Evolutionary conservation across 306 rosid species (phyloP).

Genomic region (Corylus avellana): DNA sequence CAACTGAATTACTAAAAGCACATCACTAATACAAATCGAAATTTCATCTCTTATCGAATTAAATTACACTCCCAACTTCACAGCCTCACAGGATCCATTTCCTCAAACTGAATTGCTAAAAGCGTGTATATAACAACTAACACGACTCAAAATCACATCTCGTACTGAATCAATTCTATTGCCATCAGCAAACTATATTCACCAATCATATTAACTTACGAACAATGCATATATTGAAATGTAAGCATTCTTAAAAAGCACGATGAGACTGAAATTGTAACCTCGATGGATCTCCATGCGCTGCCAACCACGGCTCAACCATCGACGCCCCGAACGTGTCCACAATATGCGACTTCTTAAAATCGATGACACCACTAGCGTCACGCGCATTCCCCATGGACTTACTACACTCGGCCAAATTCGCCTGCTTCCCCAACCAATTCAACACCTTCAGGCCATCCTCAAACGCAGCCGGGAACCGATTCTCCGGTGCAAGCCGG

Average conservation of each 20-base stretch:
- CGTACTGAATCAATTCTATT: background rate
- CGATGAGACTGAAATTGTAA: conserved; percentile 29
- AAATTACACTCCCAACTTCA: background rate
- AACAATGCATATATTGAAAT: conserved; percentile 5
- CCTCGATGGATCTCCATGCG: conserved; percentile 93
- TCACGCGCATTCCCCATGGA: conserved; percentile 55
- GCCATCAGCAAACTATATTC: background rate
- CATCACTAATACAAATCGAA: background rate
- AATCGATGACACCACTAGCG: conserved; percentile 39
- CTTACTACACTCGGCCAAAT: conserved; percentile 86
- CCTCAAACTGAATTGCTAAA: background rate
- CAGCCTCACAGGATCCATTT: background rate
- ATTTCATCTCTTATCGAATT: background rate
- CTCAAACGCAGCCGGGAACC: conserved; percentile 88
- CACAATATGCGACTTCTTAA: conserved; percentile 67
- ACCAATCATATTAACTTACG: background rate
- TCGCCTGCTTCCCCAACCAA: conserved; percentile 92
- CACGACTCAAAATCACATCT: background rate
- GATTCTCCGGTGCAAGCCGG: conserved; percentile 83
- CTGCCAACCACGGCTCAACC: conserved; percentile 97
- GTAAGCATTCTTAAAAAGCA: conserved; percentile 17
- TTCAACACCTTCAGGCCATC: conserved; percentile 88
- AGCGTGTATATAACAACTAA: background rate
- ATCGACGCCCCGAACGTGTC: conserved; percentile 80
- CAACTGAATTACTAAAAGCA: background rate